Evolutionary conservation across 2,329 filamentous ascomycete genomes (phyloP), one percentile per base, ranked within the genome.

Genomic region (Verticillium dahliae): DNA sequence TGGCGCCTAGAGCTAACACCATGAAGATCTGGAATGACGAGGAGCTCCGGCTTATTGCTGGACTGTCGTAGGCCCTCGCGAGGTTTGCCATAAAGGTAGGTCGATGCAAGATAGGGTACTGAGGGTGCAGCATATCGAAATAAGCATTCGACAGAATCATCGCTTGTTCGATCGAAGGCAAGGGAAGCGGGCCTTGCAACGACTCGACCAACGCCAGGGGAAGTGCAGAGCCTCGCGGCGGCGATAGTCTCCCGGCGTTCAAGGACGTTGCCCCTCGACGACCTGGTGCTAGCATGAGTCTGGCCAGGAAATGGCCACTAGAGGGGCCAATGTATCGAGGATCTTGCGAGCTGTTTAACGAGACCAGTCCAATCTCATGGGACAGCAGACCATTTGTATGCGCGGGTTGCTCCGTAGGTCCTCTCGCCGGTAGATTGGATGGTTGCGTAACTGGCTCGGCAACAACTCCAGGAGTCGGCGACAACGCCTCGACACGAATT

Each of bases 251-350:
- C 65, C 18, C 65, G 71, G 58, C 63, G 18, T 22, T 18, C 15
- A 57, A 31, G 6, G 9, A 34, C 11, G n/a, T n/a, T 22, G 33
- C 63, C 11, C 64, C 71, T 60, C 15, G 73, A 70, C 6, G 73
- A 69, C 7, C 72, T 75, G 27, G 75, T 72, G 13, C 63, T 13
- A 84, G 73, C 65, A 84, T 75, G 2, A 82, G 71, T 1, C 79
- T 78, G 1, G 81, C 80, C 13, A 84, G 74, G 52, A 82, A 82
- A 61, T 81, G 82, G 1, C 82, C 82, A 41, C 81, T 84, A 0
- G 82, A 85, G 2, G 82, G 82, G 0, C 82, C 82, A 14, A 85
- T 80, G 57, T 85, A 85, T 61, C 79, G 74, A 3, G 78, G 78
- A 22, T 81, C 80, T 54, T 75, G 73, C 31, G 77, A 79, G 3